Base-by-base conservation (phyloP, 257 asterid genomes). In the Oldenlandia corymbosa region DNA sequence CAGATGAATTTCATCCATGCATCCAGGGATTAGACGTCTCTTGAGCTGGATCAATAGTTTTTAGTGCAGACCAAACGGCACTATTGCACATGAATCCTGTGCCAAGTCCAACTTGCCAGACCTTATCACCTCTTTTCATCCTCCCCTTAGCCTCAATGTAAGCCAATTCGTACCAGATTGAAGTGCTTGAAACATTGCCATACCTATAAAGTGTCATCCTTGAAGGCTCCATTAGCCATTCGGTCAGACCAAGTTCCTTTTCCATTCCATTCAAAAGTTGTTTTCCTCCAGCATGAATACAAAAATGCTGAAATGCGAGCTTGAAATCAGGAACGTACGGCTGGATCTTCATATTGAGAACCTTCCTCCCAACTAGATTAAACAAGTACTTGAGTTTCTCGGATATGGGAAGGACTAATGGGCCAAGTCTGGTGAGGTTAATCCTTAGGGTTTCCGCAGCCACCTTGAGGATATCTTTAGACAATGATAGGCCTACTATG, bases 211-310 rank as follows among this genome's bases (percentile, higher is more conserved):
- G 82, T 16, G 87, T 81, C 87, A 79, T 81, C 54, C 84, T 76
- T 13, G 87, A 81, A 3, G 85, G 83, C 58, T 81, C 84, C 85
- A 82, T 79, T 5, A 76, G 79, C 84, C 84, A 74, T 14, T 73
- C 57, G 10, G 42, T 60, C 0, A 81, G 66, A 5, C 71, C 69
- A 1, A 81, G 82, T 36, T 76, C 76, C 73, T 73, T 79, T 62
- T 81, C 75, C 0, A 79, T 26, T 39, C 71, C 84, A 28, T 81
- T 84, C 45, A 81, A 32, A 55, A 81, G 84, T 0, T 76, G 76
- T 42, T 75, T 69, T 7, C 83, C 85, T 2, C 85, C 85, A 0
- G 85, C 81, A 31, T 80, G 85, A n/a, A 80, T 70, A 64, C 84
- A 81, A 27, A 81, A 75, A 32, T 81, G 82, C 75, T 81, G 84